A percentile compares a stretch with the other conserved stretches of the same genome.
Evolutionary conservation across 177 flowering plant species (phyloP).

Genomic region (Vitis hybrid): DNA sequence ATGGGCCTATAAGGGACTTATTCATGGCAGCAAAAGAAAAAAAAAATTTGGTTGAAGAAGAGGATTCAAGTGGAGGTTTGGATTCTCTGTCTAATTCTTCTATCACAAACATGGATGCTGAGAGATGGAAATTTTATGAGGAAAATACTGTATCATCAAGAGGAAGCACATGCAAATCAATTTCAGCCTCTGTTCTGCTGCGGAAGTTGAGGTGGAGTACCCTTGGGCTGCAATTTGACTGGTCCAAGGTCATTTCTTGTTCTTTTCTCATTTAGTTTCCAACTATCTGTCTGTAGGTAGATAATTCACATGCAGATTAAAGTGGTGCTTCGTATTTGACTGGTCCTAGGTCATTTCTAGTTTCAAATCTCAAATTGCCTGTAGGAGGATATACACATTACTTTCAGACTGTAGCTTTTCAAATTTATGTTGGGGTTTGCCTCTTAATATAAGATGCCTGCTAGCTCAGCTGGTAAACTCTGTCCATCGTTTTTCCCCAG

Average conservation of each 20-base stretch:
- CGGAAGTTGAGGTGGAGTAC: slow-evolving; percentile 97
- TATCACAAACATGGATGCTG: slow-evolving; percentile 19
- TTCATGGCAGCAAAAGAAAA: slow-evolving; percentile 57
- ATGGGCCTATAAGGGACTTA: slow-evolving; percentile 67
- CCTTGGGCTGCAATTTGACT: slow-evolving; percentile 94
- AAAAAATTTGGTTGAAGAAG: slow-evolving; percentile 50
- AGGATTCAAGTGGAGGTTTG: slow-evolving; percentile 14
- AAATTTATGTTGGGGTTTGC: too few relatives aligned
- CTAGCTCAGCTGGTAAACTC: too few relatives aligned
- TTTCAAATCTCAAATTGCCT: too few relatives aligned
- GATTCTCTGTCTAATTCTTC: slow-evolving; percentile 14
- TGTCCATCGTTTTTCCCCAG: too few relatives aligned
- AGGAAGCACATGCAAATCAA: slow-evolving; percentile 43
- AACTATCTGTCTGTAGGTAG: background rate
- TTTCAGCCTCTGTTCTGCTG: slow-evolving; percentile 62
- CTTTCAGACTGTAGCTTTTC: too few relatives aligned
- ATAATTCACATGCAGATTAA: too few relatives aligned
- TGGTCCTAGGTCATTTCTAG: too few relatives aligned
- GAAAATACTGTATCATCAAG: slow-evolving; percentile 24
- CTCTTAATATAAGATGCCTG: too few relatives aligned
- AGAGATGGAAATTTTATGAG: slow-evolving; percentile 49
- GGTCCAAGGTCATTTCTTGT: slow-evolving; percentile 78
- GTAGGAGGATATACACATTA: too few relatives aligned
- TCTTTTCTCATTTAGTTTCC: background rate
- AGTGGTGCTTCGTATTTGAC: too few relatives aligned